A percentile compares a stretch with the other conserved stretches of the same genome.
phyloP scores from a whole-genome alignment of 2,329 filamentous ascomycete species.

The Fusarium continuum region DNA sequence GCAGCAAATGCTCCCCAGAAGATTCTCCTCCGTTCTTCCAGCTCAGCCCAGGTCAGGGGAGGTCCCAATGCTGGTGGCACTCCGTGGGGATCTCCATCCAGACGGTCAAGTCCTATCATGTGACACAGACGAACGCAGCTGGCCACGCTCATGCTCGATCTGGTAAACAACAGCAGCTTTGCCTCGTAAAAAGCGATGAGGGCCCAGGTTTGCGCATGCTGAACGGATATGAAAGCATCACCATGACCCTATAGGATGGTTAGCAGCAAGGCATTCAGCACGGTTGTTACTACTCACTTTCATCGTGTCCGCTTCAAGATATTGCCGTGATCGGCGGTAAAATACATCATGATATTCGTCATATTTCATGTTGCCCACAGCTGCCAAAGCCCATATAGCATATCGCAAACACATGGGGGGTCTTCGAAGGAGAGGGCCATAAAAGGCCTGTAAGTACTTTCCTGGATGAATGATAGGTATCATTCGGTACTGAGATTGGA shows the following conservation, averaged over 20 bases:
- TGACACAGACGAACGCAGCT: constrained; percentile 74
- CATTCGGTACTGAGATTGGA: constrained; percentile 75
- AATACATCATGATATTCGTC: constrained; percentile 77
- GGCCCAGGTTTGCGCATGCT: constrained; percentile 82
- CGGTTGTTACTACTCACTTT: constrained; percentile 56
- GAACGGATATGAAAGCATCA: constrained; percentile 80
- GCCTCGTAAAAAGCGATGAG: constrained; percentile 83
- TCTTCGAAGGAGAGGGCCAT: constrained; percentile 74
- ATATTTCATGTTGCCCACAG: constrained; percentile 77
- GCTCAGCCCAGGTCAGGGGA: constrained; percentile 81
- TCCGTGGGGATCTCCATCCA: constrained; percentile 72
- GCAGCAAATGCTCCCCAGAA: constrained; percentile 88
- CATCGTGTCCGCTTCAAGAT: constrained; percentile 86
- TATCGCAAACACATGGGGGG: constrained; percentile 87
- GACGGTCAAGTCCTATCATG: constrained; percentile 85
- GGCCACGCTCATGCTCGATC: constrained; percentile 84
- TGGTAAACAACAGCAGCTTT: constrained; percentile 83
- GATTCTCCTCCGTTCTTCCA: constrained; percentile 77
- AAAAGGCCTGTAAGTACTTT: constrained; percentile 78
- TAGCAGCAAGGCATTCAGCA: neutral
- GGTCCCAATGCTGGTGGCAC: constrained; percentile 79
- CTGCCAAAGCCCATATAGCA: constrained; percentile 85
- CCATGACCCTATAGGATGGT: constrained; percentile 67
- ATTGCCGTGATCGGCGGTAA: constrained; percentile 83
- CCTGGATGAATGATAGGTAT: constrained; percentile 81